Conservation (phyloP, 2,329 filamentous ascomycete genomes). For the Rugonectria rugulosa region DNA sequence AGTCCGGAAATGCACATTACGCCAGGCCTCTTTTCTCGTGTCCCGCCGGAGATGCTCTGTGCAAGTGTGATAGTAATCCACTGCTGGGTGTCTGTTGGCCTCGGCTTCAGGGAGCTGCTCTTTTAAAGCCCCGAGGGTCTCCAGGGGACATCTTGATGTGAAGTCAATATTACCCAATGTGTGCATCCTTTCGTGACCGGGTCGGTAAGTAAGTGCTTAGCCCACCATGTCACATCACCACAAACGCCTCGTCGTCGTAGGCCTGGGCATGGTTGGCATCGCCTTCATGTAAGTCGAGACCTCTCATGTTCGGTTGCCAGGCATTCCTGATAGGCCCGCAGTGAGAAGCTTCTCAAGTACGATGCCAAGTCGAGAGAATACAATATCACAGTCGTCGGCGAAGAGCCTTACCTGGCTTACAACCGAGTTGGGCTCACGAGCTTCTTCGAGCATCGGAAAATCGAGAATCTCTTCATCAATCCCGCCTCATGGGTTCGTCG, state of each 20-base stretch:
- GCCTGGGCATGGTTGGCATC: slow-evolving; percentile 90
- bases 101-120: slow-evolving; percentile 6
- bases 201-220: background rate
- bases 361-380: slow-evolving; percentile 80
- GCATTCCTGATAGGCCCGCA: slow-evolving; percentile 45
- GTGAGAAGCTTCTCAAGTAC: slow-evolving; percentile 88
- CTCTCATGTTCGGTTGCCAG: background rate
- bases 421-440: slow-evolving; percentile 89
- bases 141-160: background rate
- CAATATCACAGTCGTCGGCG: slow-evolving; percentile 84
- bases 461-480: slow-evolving; percentile 90
- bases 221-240: slow-evolving; percentile 32
- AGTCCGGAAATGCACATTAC: slow-evolving; percentile 36
- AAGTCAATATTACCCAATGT: background rate
- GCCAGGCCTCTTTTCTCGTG: slow-evolving; percentile 3
- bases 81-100: slow-evolving; percentile 12
- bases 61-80: slow-evolving; percentile 31
- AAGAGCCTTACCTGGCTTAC: slow-evolving; percentile 87
- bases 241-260: slow-evolving; percentile 82
- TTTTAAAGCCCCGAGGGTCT: slow-evolving; percentile 27
- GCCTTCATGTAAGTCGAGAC: slow-evolving; percentile 78
- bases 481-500: slow-evolving; percentile 76
- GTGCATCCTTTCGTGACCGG: background rate
- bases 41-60: slow-evolving; percentile 34
- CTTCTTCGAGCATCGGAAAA: slow-evolving; percentile 85